These are phyloP conservation scores for Thelephora ganbajun DNA, from an alignment of 768 basidiomycete genomes.

Conservation along the genomic window DNA sequence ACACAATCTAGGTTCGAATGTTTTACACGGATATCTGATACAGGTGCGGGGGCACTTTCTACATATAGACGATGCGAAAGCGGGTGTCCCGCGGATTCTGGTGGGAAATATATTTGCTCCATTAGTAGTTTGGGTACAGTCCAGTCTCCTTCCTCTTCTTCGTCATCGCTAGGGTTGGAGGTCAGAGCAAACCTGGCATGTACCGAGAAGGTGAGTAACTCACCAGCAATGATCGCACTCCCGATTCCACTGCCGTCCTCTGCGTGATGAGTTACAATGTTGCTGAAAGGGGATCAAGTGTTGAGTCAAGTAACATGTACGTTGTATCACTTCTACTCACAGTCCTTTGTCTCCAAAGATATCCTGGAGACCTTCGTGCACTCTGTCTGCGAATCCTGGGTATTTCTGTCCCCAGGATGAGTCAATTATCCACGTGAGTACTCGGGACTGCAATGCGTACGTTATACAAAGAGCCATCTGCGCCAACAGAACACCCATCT, in stretches of 20 bases:
- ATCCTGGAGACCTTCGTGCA: conserved; percentile 86
- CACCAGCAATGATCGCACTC: conserved; percentile 87
- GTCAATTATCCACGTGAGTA: not conserved
- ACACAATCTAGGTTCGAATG: too few relatives aligned
- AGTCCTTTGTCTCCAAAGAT: conserved; percentile 94
- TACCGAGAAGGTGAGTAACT: conserved; percentile 11
- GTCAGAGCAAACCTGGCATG: conserved; percentile 3
- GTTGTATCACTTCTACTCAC: conserved; percentile 28
- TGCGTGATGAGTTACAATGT: conserved; percentile 69
- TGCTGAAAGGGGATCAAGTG: conserved; percentile 24
- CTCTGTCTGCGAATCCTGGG: conserved; percentile 84
- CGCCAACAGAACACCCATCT: conserved; percentile 78
- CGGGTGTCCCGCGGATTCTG: too few relatives aligned
- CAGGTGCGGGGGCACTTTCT: too few relatives aligned
- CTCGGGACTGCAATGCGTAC: conserved; percentile 28
- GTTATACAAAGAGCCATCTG: conserved; percentile 92
- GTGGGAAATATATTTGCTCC: too few relatives aligned
- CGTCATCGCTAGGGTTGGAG: conserved; percentile 59
- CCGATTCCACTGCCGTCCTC: conserved; percentile 93
- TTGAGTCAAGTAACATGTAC: not conserved
- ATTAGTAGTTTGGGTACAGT: conserved; percentile 34
- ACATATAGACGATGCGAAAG: too few relatives aligned
- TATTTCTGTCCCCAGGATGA: conserved; percentile 58
- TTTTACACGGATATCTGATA: too few relatives aligned
- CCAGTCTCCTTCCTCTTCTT: conserved; percentile 64